Evolutionary conservation across 371 early-diverging fungal genomes (phyloP).

Genomic region (Rhizopus microsporus): DNA sequence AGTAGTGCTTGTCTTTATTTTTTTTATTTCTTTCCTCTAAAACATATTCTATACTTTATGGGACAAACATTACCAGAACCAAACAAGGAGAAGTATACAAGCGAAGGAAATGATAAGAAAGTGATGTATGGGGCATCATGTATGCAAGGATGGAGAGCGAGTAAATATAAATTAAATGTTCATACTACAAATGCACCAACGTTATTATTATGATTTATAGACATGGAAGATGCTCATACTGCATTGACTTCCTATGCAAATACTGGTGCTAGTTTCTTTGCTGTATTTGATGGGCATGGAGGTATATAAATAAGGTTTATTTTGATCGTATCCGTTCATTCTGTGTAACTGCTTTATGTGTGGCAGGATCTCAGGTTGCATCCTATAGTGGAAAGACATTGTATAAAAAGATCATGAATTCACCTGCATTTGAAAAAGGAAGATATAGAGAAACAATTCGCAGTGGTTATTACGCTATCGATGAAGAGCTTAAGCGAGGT

Average conservation of each 20-base stretch:
- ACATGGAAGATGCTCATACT: slow-evolving; percentile 96
- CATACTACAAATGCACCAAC: background rate
- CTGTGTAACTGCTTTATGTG: slow-evolving; percentile 3
- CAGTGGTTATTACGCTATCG: slow-evolving; percentile 77
- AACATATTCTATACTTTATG: slow-evolving; percentile 53
- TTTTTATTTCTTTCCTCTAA: background rate
- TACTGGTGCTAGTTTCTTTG: slow-evolving; percentile 75
- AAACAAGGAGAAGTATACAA: slow-evolving; percentile 80
- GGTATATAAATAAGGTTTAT: slow-evolving; percentile 40
- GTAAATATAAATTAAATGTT: slow-evolving; percentile 45
- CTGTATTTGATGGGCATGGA: slow-evolving; percentile 96
- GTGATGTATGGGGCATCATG: slow-evolving; percentile 81
- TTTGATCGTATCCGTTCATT: background rate
- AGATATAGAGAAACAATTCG: slow-evolving; percentile 76
- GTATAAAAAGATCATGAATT: slow-evolving; percentile 65
- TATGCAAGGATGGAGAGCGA: slow-evolving; percentile 98
- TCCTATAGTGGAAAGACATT: slow-evolving; percentile 77
- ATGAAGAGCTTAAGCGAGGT: slow-evolving; percentile 74
- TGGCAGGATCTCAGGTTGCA: slow-evolving; percentile 58
- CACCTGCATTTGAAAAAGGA: slow-evolving; percentile 59
- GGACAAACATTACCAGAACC: slow-evolving; percentile 95
- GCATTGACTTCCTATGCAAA: slow-evolving; percentile 64
- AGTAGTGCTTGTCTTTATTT: background rate
- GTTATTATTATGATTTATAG: slow-evolving; percentile 40
- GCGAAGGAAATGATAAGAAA: slow-evolving; percentile 71